Conservation (phyloP, 1,284 basidiomycete genomes). For the Pseudozyma tsukubaensis region DNA sequence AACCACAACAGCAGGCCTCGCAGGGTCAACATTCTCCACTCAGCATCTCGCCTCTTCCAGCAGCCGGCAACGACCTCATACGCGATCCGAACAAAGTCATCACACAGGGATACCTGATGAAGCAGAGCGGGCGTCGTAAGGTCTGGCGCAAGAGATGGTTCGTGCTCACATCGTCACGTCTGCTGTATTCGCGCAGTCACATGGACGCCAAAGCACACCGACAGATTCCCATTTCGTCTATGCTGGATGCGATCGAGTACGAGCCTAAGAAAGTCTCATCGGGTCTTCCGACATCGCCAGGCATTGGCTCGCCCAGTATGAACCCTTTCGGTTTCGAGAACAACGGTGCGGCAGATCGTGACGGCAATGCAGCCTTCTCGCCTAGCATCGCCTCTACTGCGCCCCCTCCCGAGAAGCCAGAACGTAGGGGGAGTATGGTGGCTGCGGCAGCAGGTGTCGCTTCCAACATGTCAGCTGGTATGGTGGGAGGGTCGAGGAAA, state of each 20-base stretch:
- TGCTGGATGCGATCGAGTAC: conserved; percentile 93
- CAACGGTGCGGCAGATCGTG: conserved; percentile 13
- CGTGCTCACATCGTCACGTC: conserved; percentile 66
- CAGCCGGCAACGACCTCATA: conserved; percentile 35
- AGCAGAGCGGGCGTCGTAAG: conserved; percentile 90
- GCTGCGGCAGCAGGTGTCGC: conserved; percentile 48
- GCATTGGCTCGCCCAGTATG: conserved; percentile 30
- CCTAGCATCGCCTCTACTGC: conserved; percentile 10
- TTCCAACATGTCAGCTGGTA: conserved; percentile 43
- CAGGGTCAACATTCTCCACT: conserved; percentile 13
- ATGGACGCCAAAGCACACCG: conserved; percentile 83
- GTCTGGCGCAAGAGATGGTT: conserved; percentile 86
- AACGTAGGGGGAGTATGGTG: conserved; percentile 45
- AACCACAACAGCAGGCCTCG: conserved; percentile 19
- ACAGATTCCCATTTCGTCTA: conserved; percentile 82
- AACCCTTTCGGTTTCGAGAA: conserved; percentile 40
- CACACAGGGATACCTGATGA: conserved; percentile 88
- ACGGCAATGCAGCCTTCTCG: conserved; percentile 13
- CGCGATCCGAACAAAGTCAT: conserved; percentile 63
- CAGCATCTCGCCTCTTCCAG: conserved; percentile 21
- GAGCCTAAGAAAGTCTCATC: conserved; percentile 63
- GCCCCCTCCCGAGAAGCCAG: conserved; percentile 23
- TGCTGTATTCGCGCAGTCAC: conserved; percentile 70
- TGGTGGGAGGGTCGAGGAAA: conserved; percentile 50
- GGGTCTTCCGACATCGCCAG: conserved; percentile 51